Percentiles rank a stretch among this genome's conserved stretches.
phyloP scores from a whole-genome alignment of 306 rosid species.

The Cucumis melo region DNA sequence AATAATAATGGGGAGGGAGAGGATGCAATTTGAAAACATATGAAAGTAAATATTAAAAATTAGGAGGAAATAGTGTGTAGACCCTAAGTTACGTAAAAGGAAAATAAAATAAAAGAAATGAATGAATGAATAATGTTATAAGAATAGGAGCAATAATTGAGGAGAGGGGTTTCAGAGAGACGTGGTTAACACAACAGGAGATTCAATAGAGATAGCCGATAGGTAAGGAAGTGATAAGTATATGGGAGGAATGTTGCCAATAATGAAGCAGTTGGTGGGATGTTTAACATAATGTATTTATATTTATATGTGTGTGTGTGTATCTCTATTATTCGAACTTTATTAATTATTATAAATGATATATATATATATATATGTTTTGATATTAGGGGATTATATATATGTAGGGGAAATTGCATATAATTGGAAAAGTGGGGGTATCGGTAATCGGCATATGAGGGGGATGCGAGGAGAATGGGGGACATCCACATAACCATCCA shows the following conservation, averaged over 20 bases:
- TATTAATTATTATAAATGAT: no score
- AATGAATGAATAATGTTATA: not conserved
- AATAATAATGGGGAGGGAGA: no score
- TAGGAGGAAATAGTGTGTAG: no score
- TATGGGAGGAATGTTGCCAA: constrained; percentile 1
- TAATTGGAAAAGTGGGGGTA: not conserved
- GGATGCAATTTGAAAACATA: no score
- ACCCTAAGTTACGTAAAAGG: no score
- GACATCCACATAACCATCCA: constrained; percentile 26
- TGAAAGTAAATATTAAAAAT: no score
- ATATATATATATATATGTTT: no score
- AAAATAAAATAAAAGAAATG: not conserved
- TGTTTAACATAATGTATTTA: not conserved
- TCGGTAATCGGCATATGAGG: constrained; percentile 15
- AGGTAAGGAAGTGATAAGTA: not conserved
- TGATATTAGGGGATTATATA: not conserved
- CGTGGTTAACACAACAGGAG: no score
- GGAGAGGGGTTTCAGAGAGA: not conserved
- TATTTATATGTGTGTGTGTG: no score
- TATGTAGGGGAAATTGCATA: not conserved
- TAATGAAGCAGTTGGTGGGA: constrained; percentile 7
- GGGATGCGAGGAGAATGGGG: constrained; percentile 22
- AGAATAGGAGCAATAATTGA: not conserved
- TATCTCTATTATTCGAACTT: no score
- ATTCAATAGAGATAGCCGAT: not conserved